Conservation (phyloP, 2,329 filamentous ascomycete species). For the Fusarium newnesense region DNA sequence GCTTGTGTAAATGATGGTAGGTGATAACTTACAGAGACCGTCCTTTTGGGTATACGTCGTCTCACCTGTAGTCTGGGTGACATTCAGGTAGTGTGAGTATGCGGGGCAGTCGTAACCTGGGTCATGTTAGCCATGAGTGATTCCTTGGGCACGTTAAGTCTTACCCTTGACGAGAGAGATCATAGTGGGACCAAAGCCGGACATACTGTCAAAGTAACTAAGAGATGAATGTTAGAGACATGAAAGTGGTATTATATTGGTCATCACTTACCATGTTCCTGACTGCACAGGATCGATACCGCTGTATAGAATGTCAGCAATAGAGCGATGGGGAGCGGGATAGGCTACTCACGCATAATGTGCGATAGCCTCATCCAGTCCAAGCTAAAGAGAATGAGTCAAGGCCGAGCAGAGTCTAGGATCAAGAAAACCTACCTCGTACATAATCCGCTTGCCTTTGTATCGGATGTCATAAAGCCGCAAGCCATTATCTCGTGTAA, state of each 20-base stretch:
- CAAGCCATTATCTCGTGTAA: neutral
- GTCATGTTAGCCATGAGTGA: rapidly evolving
- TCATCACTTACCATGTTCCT: neutral
- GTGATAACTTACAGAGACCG: neutral
- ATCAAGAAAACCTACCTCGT: neutral
- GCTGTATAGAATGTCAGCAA: neutral
- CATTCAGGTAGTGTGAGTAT: neutral
- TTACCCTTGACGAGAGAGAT: conserved; percentile 7
- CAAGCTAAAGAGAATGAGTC: neutral
- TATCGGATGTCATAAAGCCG: neutral
- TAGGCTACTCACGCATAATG: neutral
- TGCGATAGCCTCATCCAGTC: neutral
- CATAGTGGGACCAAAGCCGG: neutral
- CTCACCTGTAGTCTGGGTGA: neutral
- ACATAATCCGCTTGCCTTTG: neutral
- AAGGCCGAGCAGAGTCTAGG: too few species aligned
- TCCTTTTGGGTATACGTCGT: neutral
- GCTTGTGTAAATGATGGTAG: rapidly evolving
- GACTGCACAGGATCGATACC: neutral
- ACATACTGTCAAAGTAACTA: conserved; percentile 7
- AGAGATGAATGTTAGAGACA: neutral
- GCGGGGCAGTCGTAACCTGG: neutral
- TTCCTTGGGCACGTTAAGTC: rapidly evolving
- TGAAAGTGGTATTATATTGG: too few species aligned
- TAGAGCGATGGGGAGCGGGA: rapidly evolving